Base-by-base conservation (phyloP, 805 yeast species). In the Torulaspora franciscae region DNA sequence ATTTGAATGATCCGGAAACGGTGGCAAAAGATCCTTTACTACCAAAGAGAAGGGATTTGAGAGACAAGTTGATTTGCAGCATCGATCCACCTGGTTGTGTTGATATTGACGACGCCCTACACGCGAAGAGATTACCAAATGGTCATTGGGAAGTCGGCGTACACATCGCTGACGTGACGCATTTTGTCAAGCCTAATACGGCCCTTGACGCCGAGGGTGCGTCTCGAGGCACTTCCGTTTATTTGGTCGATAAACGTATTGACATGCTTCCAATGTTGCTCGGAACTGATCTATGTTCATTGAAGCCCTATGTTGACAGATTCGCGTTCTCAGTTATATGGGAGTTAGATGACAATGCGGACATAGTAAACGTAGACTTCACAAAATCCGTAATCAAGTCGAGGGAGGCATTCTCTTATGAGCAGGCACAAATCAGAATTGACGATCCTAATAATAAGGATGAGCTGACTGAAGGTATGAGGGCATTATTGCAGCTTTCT, bases 31-130 rank as follows among this genome's bases (percentile, higher is more conserved):
- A 72, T 52, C 71, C 76, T 13, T 56, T 66, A 39, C 57, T 77
- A 28, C 59, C 64, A 30, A 80, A 82, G 55, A 79, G 99, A 66
- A 76, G 72, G 41, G 99, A 93, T 64, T 74, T 90, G 47, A 79
- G 99, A 57, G 95, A 91, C 57, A 81, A 87, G 59, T 71, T 88
- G 39, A 86, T 93, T 32, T 93, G 99, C 64, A 85, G 95, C 19
- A 93, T 93, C 56, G 99, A 93, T 73, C 99, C 99, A 7, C 97
- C 97, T 2, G 83, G 85, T 25, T 91, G 98, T 80, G 97, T 90
- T 53, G 99, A 93, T 78, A 93, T 93, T 58, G 99, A 93, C 71
- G 96, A 93, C 71, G 99, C 99, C 1, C 72, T 93, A 39, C 99
- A 93, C 62, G 98, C 98, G 0, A 71, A 76, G 51, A 62, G 64